A percentile compares a stretch with the other conserved stretches of the same genome.
phyloP scores from a whole-genome alignment of 768 basidiomycete species.

The Pleurotus eryngii region DNA sequence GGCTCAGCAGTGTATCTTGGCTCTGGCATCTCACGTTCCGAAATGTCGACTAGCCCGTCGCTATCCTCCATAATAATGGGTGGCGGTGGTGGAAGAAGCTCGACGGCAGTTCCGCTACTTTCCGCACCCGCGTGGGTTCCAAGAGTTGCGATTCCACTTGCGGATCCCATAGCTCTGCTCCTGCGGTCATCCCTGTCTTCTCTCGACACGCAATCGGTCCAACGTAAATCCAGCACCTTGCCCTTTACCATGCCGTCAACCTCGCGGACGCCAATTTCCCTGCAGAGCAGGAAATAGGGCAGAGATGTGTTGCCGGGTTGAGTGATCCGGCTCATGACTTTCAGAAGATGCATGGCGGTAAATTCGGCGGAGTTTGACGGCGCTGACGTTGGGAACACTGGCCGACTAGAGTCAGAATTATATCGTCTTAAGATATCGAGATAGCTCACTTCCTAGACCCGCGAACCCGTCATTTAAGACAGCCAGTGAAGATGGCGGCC shows the following conservation, averaged over 20 bases:
- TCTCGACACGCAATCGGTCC: constrained; percentile 68
- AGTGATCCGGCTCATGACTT: constrained; percentile 77
- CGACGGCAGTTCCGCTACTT: constrained; percentile 16
- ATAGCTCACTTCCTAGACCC: constrained; percentile 1
- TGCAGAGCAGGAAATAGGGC: constrained; percentile 78
- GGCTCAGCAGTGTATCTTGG: constrained; percentile 4
- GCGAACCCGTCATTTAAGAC: background rate
- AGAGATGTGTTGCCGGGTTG: constrained; percentile 60
- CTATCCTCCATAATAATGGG: constrained; percentile 8
- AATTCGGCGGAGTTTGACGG: constrained; percentile 64
- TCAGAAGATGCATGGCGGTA: constrained; percentile 73
- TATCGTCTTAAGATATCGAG: background rate
- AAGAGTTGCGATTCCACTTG: constrained; percentile 13
- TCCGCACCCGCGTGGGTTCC: constrained; percentile 10
- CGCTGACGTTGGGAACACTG: constrained; percentile 29
- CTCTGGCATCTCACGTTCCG: constrained; percentile 35
- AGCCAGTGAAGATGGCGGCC: constrained; percentile 14
- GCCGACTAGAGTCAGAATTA: background rate
- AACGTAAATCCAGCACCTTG: constrained; percentile 69
- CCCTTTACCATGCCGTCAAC: constrained; percentile 86
- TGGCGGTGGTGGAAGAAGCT: background rate
- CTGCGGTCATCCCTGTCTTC: constrained; percentile 35
- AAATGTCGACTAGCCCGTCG: constrained; percentile 20
- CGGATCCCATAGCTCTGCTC: constrained; percentile 16
- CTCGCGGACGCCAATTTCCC: constrained; percentile 78